Base-by-base conservation (phyloP, 306 rosid species). In the Trifolium dubium region DNA sequence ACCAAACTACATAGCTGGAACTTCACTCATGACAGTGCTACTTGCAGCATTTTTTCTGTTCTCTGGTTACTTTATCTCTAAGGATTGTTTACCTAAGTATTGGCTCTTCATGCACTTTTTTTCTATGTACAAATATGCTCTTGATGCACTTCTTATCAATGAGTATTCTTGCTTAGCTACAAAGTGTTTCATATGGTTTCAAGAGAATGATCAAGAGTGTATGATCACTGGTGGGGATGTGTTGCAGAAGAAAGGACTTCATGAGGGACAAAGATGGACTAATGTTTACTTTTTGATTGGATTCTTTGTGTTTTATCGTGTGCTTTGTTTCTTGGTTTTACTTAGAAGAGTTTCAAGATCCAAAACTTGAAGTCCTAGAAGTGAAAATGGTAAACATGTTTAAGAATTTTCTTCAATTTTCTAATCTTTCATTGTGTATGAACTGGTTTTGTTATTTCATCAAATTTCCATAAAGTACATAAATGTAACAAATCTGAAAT, bases 61-160 rank as follows among this genome's bases (percentile, higher is more conserved):
- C 79, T 91, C 94, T 1, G 98, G 98, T 0, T 93, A 93, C 77
- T 93, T 93, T 70, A 89, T 89, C 49, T 83, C 96, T 0, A 62
- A 79, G 47, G 89, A 87, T 0, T 81, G 88, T 65, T 11, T 93
- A 54, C 98, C 97, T 0, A 91, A 83, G 54, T 86, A 86, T 65
- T 93, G 98, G 98, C 74, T 91, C 4, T 88, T 89, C 86, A 93
- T 93, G 98, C 89, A 91, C 51, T 91, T 93, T 37, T 66, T 93
- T 8, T 88, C 94, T 0, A 93, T 93, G 97, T 93, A 93, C 50
- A 93, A 93, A 64, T 93, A 93, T 6, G 98, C 93, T 5, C 90
- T 93, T 7, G 98, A 93, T 29, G 92, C 98, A 5, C 88, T 93
- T 64, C 86, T 93, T 0, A 85, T 93, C 79, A 93, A 93, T 51